Evolutionary conservation across 768 basidiomycete species (phyloP), one percentile per base, ranked within the genome.

Genomic region (Suillus discolor): DNA sequence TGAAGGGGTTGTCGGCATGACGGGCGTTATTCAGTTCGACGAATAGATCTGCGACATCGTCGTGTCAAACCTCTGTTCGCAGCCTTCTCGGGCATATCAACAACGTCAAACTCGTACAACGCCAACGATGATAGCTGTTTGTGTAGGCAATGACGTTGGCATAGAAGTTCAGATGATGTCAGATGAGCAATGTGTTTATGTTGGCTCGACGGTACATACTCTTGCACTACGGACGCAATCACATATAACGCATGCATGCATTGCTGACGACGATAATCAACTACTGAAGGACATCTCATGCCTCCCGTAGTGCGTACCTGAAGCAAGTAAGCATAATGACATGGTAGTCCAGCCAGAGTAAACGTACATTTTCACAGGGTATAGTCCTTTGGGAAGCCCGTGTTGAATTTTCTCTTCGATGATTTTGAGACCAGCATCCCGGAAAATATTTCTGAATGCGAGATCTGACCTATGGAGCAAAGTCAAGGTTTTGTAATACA

Each of bases 341-440:
- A 31, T 31, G 31, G 31, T 6, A 39, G n/a, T 49, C 76, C 62
- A 69, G 67, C 54, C 25, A 53, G 4, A 13, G 18, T 23, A 9
- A 12, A 76, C 88, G 34, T 64, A 94, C 95, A 93, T 93, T 83
- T 93, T 95, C 2, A 98, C 96, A 34, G 83, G 82, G 75, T 89
- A 97, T 63, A 98, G 73, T 18, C 89, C 94, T 57, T 80, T 82
- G 0, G 94, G 94, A 57, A 99, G 85, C 2, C 97, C 97, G 9
- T 85, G 79, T 73, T 99, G 97, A 0, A 92, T 79, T 70, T 92
- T 85, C 67, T 97, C 89, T 70, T 84, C 79, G 15, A 96, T 74
- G 31, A 99, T 76, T 7, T 73, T 82, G 49, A 99, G 77, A 11
- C 91, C 93, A 7, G 95, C 94, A 59, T 84, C 78, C 42, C 79